These are phyloP conservation scores for Penicillium brevicompactum DNA, from an alignment of 2,329 filamentous ascomycete genomes.

Conservation along the genomic window DNA sequence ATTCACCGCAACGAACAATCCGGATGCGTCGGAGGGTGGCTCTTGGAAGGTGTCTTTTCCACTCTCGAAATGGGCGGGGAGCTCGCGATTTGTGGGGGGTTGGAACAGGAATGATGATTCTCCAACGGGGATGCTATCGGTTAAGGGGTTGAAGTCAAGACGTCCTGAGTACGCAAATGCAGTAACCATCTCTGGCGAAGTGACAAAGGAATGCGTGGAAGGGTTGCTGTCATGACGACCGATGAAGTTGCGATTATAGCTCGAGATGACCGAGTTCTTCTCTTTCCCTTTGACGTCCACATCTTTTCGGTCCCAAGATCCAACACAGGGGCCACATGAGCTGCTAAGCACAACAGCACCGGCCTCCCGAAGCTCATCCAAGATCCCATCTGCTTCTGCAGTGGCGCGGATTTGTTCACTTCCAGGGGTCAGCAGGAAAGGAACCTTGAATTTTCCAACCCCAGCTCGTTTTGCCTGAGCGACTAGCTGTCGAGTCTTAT, in stretches of 20 bases:
- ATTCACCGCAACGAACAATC: slow-evolving; percentile 9
- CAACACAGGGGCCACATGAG: slow-evolving; percentile 85
- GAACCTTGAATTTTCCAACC: slow-evolving; percentile 83
- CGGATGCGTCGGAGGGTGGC: slow-evolving; percentile 10
- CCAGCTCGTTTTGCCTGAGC: slow-evolving; percentile 78
- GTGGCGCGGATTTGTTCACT: slow-evolving; percentile 93
- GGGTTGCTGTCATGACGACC: slow-evolving; percentile 94
- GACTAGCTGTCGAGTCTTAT: slow-evolving; percentile 63
- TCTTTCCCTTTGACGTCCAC: slow-evolving; percentile 72
- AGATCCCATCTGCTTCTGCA: slow-evolving; percentile 81
- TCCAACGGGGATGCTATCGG: slow-evolving; percentile 3
- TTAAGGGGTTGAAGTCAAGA: slow-evolving; percentile 21
- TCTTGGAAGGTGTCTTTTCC: slow-evolving; percentile 54
- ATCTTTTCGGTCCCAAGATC: slow-evolving; percentile 87
- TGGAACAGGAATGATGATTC: slow-evolving; percentile 74
- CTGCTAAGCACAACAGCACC: slow-evolving; percentile 90
- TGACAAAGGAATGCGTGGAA: slow-evolving; percentile 86
- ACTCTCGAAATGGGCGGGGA: slow-evolving; percentile 73
- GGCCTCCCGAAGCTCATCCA: slow-evolving; percentile 90
- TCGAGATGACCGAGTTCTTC: slow-evolving; percentile 91
- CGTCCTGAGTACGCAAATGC: slow-evolving; percentile 75
- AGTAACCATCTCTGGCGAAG: slow-evolving; percentile 82
- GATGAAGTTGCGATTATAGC: slow-evolving; percentile 98
- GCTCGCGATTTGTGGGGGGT: slow-evolving; percentile 75
- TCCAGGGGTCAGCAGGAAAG: slow-evolving; percentile 90